A percentile compares a stretch with the other conserved stretches of the same genome.
Conservation (phyloP, 768 basidiomycete species). For the Obba rivulosa region DNA sequence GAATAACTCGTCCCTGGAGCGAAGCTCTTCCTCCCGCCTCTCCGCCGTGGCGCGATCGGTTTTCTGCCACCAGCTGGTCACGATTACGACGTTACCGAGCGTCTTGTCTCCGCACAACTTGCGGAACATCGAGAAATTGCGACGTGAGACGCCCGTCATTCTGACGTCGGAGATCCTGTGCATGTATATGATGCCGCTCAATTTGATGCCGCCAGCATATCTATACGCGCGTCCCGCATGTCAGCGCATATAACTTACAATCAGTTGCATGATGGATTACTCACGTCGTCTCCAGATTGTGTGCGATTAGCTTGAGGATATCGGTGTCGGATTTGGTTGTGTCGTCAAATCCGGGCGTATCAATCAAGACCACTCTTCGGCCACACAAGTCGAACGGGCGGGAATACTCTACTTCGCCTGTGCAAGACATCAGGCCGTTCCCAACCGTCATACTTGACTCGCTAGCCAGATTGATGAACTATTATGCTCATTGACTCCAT, state of each 20-base stretch:
- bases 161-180: slow-evolving; percentile 22
- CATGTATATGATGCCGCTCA: slow-evolving; percentile 22
- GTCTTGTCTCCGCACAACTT: slow-evolving; percentile 20
- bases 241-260: slow-evolving; percentile 10
- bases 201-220: slow-evolving; percentile 8
- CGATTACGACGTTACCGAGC: slow-evolving; percentile 22
- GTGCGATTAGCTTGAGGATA: slow-evolving; percentile 10
- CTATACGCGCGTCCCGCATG: slow-evolving; percentile 6
- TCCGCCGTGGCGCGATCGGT: slow-evolving; percentile 7
- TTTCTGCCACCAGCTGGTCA: slow-evolving; percentile 26
- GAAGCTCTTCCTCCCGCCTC: slow-evolving; percentile 11
- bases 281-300: slow-evolving; percentile 7
- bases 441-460: slow-evolving; percentile 44
- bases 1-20: neutral
- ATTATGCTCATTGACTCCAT: neutral
- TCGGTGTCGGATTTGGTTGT: slow-evolving; percentile 26
- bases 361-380: slow-evolving; percentile 39
- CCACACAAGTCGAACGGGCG: slow-evolving; percentile 40
- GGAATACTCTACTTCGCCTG: slow-evolving; percentile 37
- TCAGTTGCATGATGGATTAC: neutral
- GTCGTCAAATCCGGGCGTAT: slow-evolving; percentile 60
- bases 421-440: slow-evolving; percentile 44
- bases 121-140: slow-evolving; percentile 20
- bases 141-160: slow-evolving; percentile 16
- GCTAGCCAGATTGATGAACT: slow-evolving; percentile 54